phyloP scores from a whole-genome alignment of 2,329 filamentous ascomycete species.

The Epichloe typhina region DNA sequence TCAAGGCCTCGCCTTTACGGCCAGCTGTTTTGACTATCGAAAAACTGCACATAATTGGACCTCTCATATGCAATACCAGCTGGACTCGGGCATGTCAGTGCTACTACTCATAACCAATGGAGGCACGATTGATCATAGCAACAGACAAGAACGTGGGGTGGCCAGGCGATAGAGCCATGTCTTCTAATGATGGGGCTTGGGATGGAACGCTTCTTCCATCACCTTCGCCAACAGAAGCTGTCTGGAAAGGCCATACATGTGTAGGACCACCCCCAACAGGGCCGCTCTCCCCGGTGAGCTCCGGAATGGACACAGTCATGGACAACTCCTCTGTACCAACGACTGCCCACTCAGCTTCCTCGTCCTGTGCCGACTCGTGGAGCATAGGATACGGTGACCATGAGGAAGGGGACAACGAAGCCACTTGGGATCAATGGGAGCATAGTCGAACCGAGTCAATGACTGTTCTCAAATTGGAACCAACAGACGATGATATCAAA shows the following conservation, averaged over 20 bases:
- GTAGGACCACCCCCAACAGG: conserved; percentile 25
- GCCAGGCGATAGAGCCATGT: conserved; percentile 32
- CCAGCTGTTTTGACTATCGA: background rate
- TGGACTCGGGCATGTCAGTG: conserved; percentile 24
- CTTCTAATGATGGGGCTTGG: conserved; percentile 27
- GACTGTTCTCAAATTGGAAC: conserved; percentile 42
- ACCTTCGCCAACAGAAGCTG: conserved; percentile 19
- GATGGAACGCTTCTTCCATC: conserved; percentile 16
- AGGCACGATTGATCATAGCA: conserved; percentile 28
- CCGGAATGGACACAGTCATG: conserved; percentile 29
- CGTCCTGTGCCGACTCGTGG: conserved; percentile 33
- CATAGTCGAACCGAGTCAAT: conserved; percentile 31
- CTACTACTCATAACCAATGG: conserved; percentile 34
- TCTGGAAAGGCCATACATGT: conserved; percentile 15
- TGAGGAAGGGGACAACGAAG: conserved; percentile 27
- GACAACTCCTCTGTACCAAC: conserved; percentile 27
- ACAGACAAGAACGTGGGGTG: conserved; percentile 31
- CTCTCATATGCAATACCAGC: background rate
- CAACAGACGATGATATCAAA: conserved; percentile 41
- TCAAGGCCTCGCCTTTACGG: background rate
- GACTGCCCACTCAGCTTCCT: conserved; percentile 32
- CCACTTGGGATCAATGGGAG: conserved; percentile 39
- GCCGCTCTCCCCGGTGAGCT: conserved; percentile 41
- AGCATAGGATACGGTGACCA: conserved; percentile 26
- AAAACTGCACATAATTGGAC: background rate